Evolutionary conservation across 2,329 filamentous ascomycete species (phyloP).

Genomic region (Xenoacremonium recifei): DNA sequence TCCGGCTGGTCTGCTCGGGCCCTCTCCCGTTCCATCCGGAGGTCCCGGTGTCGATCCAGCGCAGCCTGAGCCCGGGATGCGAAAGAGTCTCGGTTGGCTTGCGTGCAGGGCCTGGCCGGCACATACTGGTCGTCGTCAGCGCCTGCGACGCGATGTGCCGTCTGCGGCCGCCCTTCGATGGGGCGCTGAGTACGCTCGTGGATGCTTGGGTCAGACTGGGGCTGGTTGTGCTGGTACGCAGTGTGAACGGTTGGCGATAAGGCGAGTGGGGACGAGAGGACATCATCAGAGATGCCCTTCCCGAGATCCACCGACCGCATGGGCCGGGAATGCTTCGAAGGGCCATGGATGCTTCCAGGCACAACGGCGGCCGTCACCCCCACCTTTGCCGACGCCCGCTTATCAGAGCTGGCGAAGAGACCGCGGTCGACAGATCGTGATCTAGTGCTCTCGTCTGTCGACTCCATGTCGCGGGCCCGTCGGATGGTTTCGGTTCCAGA

Average conservation of each 20-base stretch:
- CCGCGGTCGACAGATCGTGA: slow-evolving; percentile 64
- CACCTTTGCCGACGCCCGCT: slow-evolving; percentile 63
- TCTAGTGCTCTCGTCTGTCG: slow-evolving; percentile 48
- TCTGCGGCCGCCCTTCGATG: slow-evolving; percentile 45
- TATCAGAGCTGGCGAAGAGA: slow-evolving; percentile 58
- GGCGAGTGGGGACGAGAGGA: slow-evolving; percentile 37
- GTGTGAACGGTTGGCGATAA: slow-evolving; percentile 34
- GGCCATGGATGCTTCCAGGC: slow-evolving; percentile 56
- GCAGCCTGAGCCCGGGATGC: background rate
- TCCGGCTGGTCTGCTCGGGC: slow-evolving; percentile 17
- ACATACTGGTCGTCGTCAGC: slow-evolving; percentile 8
- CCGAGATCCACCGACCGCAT: slow-evolving; percentile 44
- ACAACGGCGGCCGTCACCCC: slow-evolving; percentile 61
- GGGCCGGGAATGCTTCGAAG: slow-evolving; percentile 42
- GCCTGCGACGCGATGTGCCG: slow-evolving; percentile 43
- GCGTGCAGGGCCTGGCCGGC: background rate
- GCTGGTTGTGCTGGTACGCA: slow-evolving; percentile 42
- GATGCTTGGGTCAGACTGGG: slow-evolving; percentile 45
- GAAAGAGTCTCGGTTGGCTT: background rate
- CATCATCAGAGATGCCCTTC: slow-evolving; percentile 25
- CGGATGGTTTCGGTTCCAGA: slow-evolving; percentile 32
- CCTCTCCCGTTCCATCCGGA: slow-evolving; percentile 7
- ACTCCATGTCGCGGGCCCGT: slow-evolving; percentile 39
- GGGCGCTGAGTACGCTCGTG: slow-evolving; percentile 23
- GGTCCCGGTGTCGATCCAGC: background rate